Percentiles rank a stretch among this genome's conserved stretches.
phyloP scores from a whole-genome alignment of 2,329 filamentous ascomycete genomes.

The Sordariomycetes sp. region DNA sequence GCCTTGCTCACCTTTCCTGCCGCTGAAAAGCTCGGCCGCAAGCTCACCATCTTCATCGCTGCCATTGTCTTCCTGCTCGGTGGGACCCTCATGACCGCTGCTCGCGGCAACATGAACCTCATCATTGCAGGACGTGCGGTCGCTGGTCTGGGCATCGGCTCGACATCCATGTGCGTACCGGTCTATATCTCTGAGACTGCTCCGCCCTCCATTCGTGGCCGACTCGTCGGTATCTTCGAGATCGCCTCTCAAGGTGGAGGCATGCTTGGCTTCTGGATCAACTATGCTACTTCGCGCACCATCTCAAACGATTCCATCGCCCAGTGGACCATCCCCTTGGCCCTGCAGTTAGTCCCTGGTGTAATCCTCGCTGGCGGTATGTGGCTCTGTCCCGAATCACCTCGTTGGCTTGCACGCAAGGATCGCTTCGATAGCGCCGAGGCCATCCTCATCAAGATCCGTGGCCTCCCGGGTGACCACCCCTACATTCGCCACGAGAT shows the following conservation, averaged over 20 bases:
- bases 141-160: constrained; percentile 41
- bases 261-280: constrained; percentile 31
- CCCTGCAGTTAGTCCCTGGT: constrained; percentile 44
- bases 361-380: constrained; percentile 41
- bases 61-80: constrained; percentile 29
- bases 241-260: constrained; percentile 19
- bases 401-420: constrained; percentile 45
- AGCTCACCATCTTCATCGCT: constrained; percentile 33
- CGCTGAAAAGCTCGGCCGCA: constrained; percentile 36
- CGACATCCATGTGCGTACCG: constrained; percentile 36
- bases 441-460: constrained; percentile 16
- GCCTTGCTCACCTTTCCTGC: constrained; percentile 32
- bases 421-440: constrained; percentile 41
- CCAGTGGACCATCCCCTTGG: constrained; percentile 42
- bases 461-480: constrained; percentile 18
- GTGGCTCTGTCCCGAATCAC: constrained; percentile 46
- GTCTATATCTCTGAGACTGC: constrained; percentile 32
- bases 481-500: constrained; percentile 15
- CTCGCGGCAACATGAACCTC: constrained; percentile 21
- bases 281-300: constrained; percentile 11
- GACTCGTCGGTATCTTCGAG: constrained; percentile 43
- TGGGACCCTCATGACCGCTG: constrained; percentile 22
- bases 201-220: constrained; percentile 40
- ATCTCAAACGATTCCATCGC: constrained; percentile 17
- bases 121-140: constrained; percentile 40